Evolutionary conservation across 345 rosid genomes (phyloP).

Genomic region (Salix purpurea): DNA sequence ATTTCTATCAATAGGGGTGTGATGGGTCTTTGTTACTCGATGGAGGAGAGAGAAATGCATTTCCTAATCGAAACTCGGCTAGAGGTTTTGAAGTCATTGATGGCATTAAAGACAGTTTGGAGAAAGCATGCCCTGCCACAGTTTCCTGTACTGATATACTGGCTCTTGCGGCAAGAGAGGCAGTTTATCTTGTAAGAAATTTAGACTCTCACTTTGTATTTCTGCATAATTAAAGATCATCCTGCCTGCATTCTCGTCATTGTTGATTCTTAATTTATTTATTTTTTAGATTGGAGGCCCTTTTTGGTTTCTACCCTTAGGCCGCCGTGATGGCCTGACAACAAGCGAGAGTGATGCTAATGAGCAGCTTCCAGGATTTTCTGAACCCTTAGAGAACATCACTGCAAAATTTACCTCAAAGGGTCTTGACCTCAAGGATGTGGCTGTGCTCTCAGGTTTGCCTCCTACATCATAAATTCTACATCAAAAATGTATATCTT

Average conservation of each 20-base stretch:
- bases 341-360: constrained; percentile 49
- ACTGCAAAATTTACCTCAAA: constrained; percentile 52
- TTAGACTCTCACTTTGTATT: neutral
- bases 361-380: constrained; percentile 51
- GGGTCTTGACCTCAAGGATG: constrained; percentile 61
- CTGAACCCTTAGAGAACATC: constrained; percentile 51
- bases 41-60: constrained; percentile 55
- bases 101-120: constrained; percentile 47
- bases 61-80: constrained; percentile 42
- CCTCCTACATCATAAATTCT: neutral
- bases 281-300: constrained; percentile 48
- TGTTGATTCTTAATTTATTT: neutral
- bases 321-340: constrained; percentile 53
- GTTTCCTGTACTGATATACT: constrained; percentile 66
- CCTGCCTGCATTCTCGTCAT: neutral
- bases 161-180: constrained; percentile 57
- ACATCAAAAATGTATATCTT: too few relatives aligned
- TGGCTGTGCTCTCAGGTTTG: constrained; percentile 64
- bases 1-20: constrained; percentile 45
- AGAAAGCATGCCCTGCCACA: constrained; percentile 50
- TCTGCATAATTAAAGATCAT: too few relatives aligned
- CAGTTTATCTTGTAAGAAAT: constrained; percentile 42
- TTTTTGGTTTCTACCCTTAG: constrained; percentile 47
- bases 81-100: constrained; percentile 71
- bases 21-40: constrained; percentile 61